Evolutionary conservation across 768 basidiomycete species (phyloP).

Genomic region (Boletus speciosus): DNA sequence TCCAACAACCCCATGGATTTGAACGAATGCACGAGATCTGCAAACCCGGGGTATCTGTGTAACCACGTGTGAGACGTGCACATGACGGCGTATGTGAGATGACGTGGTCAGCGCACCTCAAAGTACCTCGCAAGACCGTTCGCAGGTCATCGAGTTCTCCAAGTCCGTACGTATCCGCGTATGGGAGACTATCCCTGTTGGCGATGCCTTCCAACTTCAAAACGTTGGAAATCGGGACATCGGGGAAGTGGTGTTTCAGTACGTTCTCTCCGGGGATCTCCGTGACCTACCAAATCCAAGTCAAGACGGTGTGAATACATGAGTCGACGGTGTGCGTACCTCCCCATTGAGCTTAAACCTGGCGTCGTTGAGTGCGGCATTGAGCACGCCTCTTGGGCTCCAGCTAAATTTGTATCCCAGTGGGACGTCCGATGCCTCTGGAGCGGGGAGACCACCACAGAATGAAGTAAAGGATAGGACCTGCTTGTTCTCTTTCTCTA

Average conservation of each 20-base stretch:
- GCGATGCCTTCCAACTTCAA: constrained; percentile 79
- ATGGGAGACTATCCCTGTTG: constrained; percentile 77
- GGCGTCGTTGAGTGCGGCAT: constrained; percentile 74
- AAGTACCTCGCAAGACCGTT: constrained; percentile 79
- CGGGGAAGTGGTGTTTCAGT: constrained; percentile 54
- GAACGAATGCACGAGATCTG: constrained; percentile 70
- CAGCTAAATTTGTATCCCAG: constrained; percentile 93
- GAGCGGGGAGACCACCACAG: constrained; percentile 89
- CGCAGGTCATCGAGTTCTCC: constrained; percentile 40
- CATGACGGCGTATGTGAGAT: not conserved
- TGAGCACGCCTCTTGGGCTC: constrained; percentile 84
- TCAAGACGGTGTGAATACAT: not conserved
- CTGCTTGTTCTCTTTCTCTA: constrained; percentile 49
- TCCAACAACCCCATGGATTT: constrained; percentile 67
- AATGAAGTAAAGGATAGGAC: constrained; percentile 81
- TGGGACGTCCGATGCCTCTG: constrained; percentile 56
- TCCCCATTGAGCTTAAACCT: constrained; percentile 54
- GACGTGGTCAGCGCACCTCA: constrained; percentile 48
- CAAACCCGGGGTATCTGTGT: constrained; percentile 80
- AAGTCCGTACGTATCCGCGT: constrained; percentile 63
- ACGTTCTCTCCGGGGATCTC: constrained; percentile 52
- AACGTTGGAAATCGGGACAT: constrained; percentile 62
- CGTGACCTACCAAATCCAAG: constrained; percentile 34
- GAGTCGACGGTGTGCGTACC: constrained; percentile 35
- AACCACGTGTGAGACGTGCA: not conserved